A percentile compares a stretch with the other conserved stretches of the same genome.
phyloP scores from a whole-genome alignment of 129 eudicot species.

The Tagetes patula region DNA sequence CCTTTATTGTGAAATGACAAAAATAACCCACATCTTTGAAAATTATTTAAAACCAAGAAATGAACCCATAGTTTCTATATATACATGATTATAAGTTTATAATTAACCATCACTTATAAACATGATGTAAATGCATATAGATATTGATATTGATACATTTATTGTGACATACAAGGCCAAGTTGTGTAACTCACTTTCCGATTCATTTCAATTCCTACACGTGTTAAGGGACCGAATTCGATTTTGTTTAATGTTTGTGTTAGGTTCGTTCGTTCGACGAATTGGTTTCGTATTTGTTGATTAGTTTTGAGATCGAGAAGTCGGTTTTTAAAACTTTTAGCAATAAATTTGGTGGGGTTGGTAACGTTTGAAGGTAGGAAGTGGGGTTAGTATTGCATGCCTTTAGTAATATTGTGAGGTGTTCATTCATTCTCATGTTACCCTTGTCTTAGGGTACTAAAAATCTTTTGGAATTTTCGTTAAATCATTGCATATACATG shows the following conservation, averaged over 20 bases:
- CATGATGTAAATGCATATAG: slow-evolving; percentile 4
- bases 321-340: slow-evolving; percentile 37
- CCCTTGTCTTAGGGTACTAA: slow-evolving; percentile 35
- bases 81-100: not conserved
- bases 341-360: slow-evolving; percentile 36
- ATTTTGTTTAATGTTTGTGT: slow-evolving; percentile 32
- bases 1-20: slow-evolving; percentile 21
- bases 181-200: slow-evolving; percentile 12
- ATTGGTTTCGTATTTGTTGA: slow-evolving; percentile 11
- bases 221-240: slow-evolving; percentile 35
- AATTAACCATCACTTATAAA: not conserved
- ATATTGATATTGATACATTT: slow-evolving; percentile 8
- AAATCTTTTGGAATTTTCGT: slow-evolving; percentile 27
- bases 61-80: not conserved
- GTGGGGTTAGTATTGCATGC: slow-evolving; percentile 22
- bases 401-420: slow-evolving; percentile 35
- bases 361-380: slow-evolving; percentile 12
- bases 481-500: slow-evolving; percentile 26
- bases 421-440: slow-evolving; percentile 33
- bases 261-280: not conserved
- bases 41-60: not conserved
- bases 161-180: slow-evolving; percentile 15
- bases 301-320: slow-evolving; percentile 21
- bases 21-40: slow-evolving; percentile 23
- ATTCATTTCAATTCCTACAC: slow-evolving; percentile 25